Base-by-base conservation (phyloP, 192 early-diverging fungal species). In the Backusella tuberculispora region DNA sequence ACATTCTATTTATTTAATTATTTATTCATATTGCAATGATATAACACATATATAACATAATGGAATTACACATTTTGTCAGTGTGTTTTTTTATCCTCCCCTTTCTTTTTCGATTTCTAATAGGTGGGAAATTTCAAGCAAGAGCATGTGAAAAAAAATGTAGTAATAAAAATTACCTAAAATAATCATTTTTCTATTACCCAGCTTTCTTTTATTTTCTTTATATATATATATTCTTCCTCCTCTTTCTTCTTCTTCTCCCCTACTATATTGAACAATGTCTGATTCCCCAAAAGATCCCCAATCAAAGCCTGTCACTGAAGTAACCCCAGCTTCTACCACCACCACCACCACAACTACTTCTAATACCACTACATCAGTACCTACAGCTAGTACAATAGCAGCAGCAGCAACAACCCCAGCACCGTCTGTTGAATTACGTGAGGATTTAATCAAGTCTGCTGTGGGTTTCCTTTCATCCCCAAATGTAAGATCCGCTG, bases 391-490 rank as follows among this genome's bases (percentile, higher is more conserved):
- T 60, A 60, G 0, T 26, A 40, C 40, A 9, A 5, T 26, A 29
- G 5, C 21, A 43, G 4, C 50, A 42, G 8, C 71, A 29, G 26
- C 15, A 24, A 40, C 42, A 24, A 40, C 42, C 13, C 0, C 45
- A 43, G 6, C 42, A 26, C 14, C 24, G 14, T 7, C 69, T 48
- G 47, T 10, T 48, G 82, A 88, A 1, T 44, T 89, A 8, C 79
- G 88, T 38, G 88, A 90, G 64, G 84, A 86, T 68, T 69, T 87
- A 72, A 63, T 90, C 46, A 80, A 83, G 37, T 78, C 77, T 14
- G 94, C 94, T 8, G 87, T 93, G 3, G 83, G 87, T 12, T 95
- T 95, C 83, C 80, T 95, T 40, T 83, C 81, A 5, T 92, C 94
- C 17, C 89, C 92, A n/a, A 93, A 91, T 74, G 93, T 95, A 0